phyloP scores from a whole-genome alignment of 805 yeast genomes.

The Lachancea waltii region DNA sequence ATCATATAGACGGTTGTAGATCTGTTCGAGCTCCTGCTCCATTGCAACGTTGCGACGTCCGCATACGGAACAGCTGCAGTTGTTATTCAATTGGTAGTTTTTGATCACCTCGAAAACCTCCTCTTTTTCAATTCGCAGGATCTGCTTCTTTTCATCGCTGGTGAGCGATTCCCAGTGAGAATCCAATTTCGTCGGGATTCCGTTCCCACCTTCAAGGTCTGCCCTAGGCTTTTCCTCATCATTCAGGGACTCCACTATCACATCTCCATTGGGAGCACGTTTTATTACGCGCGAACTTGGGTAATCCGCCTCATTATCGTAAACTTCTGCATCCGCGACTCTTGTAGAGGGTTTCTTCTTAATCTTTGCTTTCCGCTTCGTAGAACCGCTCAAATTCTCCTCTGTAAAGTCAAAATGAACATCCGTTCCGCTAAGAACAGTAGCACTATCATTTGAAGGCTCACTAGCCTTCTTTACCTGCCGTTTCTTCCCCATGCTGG shows the following conservation, averaged over 20 bases:
- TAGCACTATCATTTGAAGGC: conserved; percentile 2
- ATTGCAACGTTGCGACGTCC: conserved; percentile 65
- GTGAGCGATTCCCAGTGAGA: conserved; percentile 58
- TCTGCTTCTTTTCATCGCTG: conserved; percentile 51
- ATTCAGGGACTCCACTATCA: conserved; percentile 50
- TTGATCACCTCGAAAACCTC: conserved; percentile 61
- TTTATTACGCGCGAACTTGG: conserved; percentile 68
- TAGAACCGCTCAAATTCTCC: conserved; percentile 12
- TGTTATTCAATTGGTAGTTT: conserved; percentile 43
- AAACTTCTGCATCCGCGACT: conserved; percentile 39
- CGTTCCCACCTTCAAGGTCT: not conserved
- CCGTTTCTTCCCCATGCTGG: conserved; percentile 8
- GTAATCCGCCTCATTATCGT: conserved; percentile 54
- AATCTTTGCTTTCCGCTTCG: conserved; percentile 22
- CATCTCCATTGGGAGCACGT: conserved; percentile 69
- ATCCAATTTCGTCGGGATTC: conserved; percentile 25
- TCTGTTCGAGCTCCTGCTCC: conserved; percentile 68
- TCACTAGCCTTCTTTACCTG: conserved; percentile 5
- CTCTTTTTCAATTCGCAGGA: conserved; percentile 61
- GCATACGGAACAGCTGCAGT: conserved; percentile 71
- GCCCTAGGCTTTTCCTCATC: conserved; percentile 13
- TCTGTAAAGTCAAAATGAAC: conserved; percentile 7
- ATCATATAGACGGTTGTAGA: conserved; percentile 63
- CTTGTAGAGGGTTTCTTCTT: conserved; percentile 12
- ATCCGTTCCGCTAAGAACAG: conserved; percentile 6